A percentile compares a stretch with the other conserved stretches of the same genome.
Conservation (phyloP, 768 basidiomycete genomes). For the Fibroporia radiculosa region DNA sequence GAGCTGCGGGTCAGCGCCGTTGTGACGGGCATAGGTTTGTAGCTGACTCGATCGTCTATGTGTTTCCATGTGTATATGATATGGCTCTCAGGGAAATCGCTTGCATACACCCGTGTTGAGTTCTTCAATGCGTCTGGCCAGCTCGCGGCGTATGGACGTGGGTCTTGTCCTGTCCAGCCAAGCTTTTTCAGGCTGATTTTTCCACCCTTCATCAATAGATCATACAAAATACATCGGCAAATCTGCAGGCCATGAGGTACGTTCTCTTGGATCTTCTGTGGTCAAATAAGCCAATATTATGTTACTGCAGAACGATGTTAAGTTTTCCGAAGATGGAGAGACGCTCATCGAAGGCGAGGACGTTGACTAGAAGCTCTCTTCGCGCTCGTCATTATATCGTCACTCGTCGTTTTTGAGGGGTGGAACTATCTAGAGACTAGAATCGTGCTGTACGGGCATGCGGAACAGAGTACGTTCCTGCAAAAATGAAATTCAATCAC, state of each 20-base stretch:
- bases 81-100: conserved; percentile 48
- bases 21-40: conserved; percentile 61
- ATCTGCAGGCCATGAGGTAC: conserved; percentile 40
- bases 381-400: no score
- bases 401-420: no score
- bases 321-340: conserved; percentile 75
- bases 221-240: conserved; percentile 84
- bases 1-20: conserved; percentile 54
- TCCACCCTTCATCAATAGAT: conserved; percentile 32
- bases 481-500: no score
- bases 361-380: conserved; percentile 29
- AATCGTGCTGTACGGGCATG: no score
- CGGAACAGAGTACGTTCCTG: no score
- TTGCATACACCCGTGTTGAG: conserved; percentile 78
- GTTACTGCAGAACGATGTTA: conserved; percentile 56
- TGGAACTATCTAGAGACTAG: no score
- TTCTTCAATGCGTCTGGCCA: conserved; percentile 60
- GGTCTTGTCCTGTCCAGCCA: conserved; percentile 20
- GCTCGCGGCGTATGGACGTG: conserved; percentile 77
- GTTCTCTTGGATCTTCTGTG: conserved; percentile 9
- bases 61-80: neutral
- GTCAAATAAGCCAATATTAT: conserved; percentile 21
- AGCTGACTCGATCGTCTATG: neutral
- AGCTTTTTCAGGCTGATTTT: neutral
- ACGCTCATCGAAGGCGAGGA: conserved; percentile 58